phyloP scores from a whole-genome alignment of 2,329 filamentous ascomycete species.

The Scedosporium apiospermum region DNA sequence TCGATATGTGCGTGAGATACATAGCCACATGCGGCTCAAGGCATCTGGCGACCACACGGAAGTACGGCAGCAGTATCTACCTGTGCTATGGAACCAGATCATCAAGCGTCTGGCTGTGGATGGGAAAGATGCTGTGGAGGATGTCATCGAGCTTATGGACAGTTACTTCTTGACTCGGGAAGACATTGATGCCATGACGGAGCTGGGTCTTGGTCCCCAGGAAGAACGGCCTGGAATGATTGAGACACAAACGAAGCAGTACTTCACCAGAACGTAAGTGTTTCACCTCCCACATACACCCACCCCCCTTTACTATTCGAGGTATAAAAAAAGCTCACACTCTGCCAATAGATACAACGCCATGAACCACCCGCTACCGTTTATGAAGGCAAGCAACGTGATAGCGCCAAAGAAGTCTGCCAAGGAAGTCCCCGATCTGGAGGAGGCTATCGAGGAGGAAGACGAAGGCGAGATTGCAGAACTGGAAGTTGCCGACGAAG shows the following conservation, averaged over 20 bases:
- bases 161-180: slow-evolving; percentile 92
- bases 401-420: slow-evolving; percentile 60
- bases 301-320: not conserved
- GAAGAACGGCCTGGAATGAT: slow-evolving; percentile 66
- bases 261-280: slow-evolving; percentile 80
- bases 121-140: slow-evolving; percentile 71
- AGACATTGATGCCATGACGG: slow-evolving; percentile 86
- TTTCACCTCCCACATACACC: not conserved
- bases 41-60: slow-evolving; percentile 88
- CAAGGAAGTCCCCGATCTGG: slow-evolving; percentile 80
- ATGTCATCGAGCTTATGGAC: slow-evolving; percentile 93
- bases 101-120: slow-evolving; percentile 65
- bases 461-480: slow-evolving; percentile 59
- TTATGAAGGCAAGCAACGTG: slow-evolving; percentile 85
- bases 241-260: slow-evolving; percentile 74
- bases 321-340: not conserved
- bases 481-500: slow-evolving; percentile 58
- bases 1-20: slow-evolving; percentile 83
- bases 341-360: slow-evolving; percentile 60
- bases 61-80: slow-evolving; percentile 88
- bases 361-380: slow-evolving; percentile 80
- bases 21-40: slow-evolving; percentile 90
- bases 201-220: slow-evolving; percentile 82
- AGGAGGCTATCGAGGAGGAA: slow-evolving; percentile 91
- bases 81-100: slow-evolving; percentile 73